Base-by-base conservation (phyloP, 176 grass and related monocot genomes). In the Oryza officinalis region DNA sequence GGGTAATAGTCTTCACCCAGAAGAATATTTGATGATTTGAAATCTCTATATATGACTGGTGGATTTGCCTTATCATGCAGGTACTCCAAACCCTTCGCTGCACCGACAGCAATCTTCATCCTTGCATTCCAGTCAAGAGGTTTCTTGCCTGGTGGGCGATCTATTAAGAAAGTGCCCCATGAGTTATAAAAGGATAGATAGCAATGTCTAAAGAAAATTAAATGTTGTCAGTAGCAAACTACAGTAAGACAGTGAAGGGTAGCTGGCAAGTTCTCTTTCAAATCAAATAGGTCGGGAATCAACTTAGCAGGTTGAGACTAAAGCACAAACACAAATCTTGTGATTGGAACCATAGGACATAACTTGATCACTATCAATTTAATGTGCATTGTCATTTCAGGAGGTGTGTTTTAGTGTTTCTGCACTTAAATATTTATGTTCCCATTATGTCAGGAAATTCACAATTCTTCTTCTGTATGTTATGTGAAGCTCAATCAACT, bases 1-100 rank as follows among this genome's bases (percentile, higher is more conserved):
- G 96, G 93, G 75, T 88, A 84, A 77, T 93, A 96, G 60, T 90
- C 91, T 77, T 96, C 85, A 80, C 82, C 86, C 32, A 98, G 91
- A 79, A 98, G 96, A 86, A 98, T 96, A 67, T 98, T 98, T 67
- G 96, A 98, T 87, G 96, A 79, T 84, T 98, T 98, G 80, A 98
- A 98, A 87, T 98, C 96, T 43, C 96, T 92, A 33, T 98, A 98
- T 79, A 98, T 98, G 80, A 98, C 96, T 11, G 93, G 96, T 57
- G 93, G 96, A 76, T 81, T 93, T 80, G 96, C 96, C 83, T 90
- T 96, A 77, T 96, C 96, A 72, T 99, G 96, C 33, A 99, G 87
- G 77, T 96, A 94, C 79, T 99, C 96, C 73, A 99, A 89, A 84
- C 96, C 96, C 79, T 89, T 96, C 0, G 96, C 96, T 72, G 96